Conservation (phyloP, 2,329 filamentous ascomycete genomes). For the Aureobasidium lini region DNA sequence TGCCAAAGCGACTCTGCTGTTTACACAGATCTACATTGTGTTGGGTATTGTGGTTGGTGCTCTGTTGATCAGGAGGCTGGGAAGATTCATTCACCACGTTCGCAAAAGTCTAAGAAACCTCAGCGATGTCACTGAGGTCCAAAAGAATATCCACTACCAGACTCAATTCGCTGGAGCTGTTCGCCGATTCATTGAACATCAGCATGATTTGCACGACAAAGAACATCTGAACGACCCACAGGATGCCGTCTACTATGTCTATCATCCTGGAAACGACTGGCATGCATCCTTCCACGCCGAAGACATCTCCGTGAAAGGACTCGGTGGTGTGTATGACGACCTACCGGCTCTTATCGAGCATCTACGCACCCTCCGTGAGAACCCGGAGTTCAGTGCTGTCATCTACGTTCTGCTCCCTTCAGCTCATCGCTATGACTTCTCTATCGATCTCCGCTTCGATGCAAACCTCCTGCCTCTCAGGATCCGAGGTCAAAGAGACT, state of each 20-base stretch:
- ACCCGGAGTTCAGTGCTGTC: neutral
- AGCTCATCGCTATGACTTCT: neutral
- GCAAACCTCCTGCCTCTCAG: neutral
- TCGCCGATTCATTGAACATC: neutral
- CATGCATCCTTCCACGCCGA: conserved; percentile 1
- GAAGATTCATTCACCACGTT: neutral
- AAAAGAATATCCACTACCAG: conserved; percentile 4
- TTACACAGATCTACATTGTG: conserved; percentile 3
- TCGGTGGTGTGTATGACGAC: neutral
- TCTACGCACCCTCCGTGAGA: neutral
- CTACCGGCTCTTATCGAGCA: neutral
- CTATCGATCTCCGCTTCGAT: neutral
- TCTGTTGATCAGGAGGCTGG: conserved; percentile 8
- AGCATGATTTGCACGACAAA: conserved; percentile 5
- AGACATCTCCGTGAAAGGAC: neutral
- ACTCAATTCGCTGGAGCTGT: conserved; percentile 5
- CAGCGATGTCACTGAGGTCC: neutral
- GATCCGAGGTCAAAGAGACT: neutral
- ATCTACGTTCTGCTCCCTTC: neutral
- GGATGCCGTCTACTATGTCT: conserved; percentile 3
- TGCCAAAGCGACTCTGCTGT: conserved; percentile 4
- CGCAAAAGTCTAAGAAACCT: neutral
- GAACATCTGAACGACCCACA: neutral
- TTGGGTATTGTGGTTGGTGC: conserved; percentile 1
- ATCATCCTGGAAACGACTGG: conserved; percentile 9